phyloP scores from a whole-genome alignment of 176 grass and related monocot species.

The Oryza officinalis region DNA sequence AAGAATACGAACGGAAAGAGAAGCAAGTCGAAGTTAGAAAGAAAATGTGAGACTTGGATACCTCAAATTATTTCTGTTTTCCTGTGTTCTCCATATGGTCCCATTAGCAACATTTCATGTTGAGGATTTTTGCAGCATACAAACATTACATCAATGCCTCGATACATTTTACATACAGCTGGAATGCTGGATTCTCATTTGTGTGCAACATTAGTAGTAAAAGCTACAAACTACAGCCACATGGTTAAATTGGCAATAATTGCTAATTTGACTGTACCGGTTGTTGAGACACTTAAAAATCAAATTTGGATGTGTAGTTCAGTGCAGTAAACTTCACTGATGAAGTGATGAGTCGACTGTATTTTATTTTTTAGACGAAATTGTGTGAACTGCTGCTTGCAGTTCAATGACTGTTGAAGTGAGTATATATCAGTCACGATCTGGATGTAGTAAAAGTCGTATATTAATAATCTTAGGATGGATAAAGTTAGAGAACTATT shows the following conservation, averaged over 20 bases:
- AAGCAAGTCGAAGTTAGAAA: slow-evolving; percentile 98
- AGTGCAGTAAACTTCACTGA: not conserved
- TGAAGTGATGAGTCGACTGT: not conserved
- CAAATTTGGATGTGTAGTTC: not conserved
- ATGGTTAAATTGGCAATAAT: not conserved
- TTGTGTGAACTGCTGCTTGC: slow-evolving; percentile 3
- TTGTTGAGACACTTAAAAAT: not conserved
- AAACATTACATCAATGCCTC: not conserved
- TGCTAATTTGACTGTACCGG: not conserved
- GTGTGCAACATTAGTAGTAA: not conserved
- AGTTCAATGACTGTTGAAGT: not conserved
- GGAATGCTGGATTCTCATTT: not conserved
- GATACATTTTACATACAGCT: slow-evolving; percentile 16
- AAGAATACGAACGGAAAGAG: slow-evolving; percentile 97
- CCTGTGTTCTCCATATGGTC: slow-evolving; percentile 8
- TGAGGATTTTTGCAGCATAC: slow-evolving; percentile 3
- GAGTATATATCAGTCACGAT: not conserved
- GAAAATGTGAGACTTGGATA: slow-evolving; percentile 77
- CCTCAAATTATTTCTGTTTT: slow-evolving; percentile 8
- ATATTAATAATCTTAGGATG: not conserved
- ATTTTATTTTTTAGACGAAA: not conserved
- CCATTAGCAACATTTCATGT: not conserved
- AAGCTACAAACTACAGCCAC: slow-evolving; percentile 1
- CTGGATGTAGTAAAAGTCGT: not conserved
- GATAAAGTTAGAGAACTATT: not conserved